These are phyloP conservation scores for Thalassiosira hispida DNA, from an alignment of 352 stramenopile species.

Conservation along the genomic window DNA sequence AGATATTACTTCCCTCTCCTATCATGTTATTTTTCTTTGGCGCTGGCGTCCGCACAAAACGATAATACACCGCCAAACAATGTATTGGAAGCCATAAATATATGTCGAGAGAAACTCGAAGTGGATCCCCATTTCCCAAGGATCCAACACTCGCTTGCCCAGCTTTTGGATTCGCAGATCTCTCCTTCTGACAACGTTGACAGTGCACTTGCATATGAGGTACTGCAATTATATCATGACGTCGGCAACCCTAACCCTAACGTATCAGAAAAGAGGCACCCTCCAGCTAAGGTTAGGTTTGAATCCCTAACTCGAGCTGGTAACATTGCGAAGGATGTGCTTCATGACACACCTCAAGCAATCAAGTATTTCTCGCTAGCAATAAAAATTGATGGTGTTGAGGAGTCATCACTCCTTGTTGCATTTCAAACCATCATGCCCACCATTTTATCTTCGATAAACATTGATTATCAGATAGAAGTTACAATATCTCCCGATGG, in stretches of 20 bases:
- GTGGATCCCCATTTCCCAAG: constrained; percentile 27
- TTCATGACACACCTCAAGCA: constrained; percentile 14
- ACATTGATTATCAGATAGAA: constrained; percentile 7
- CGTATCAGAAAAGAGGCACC: constrained; percentile 30
- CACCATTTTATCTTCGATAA: constrained; percentile 18
- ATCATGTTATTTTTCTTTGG: not conserved
- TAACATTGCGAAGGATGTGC: constrained; percentile 29
- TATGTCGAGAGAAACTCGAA: constrained; percentile 37
- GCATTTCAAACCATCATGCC: constrained; percentile 24
- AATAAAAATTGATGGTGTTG: constrained; percentile 29
- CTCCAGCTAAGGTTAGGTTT: constrained; percentile 17
- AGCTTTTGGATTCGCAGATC: constrained; percentile 29
- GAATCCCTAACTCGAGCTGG: constrained; percentile 26
- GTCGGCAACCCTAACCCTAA: constrained; percentile 13
- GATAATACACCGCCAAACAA: constrained; percentile 9
- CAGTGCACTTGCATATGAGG: constrained; percentile 4
- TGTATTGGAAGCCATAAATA: constrained; percentile 25
- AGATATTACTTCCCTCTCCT: not conserved
- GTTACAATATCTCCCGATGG: constrained; percentile 12
- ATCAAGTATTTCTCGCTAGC: constrained; percentile 22
- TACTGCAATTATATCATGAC: constrained; percentile 19
- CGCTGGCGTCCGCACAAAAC: constrained; percentile 20
- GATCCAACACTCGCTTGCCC: constrained; percentile 32
- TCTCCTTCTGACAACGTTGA: not conserved
- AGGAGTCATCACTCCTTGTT: constrained; percentile 8